Base-by-base conservation (phyloP, 208 protist genomes). In the Angomonas desouzai region DNA sequence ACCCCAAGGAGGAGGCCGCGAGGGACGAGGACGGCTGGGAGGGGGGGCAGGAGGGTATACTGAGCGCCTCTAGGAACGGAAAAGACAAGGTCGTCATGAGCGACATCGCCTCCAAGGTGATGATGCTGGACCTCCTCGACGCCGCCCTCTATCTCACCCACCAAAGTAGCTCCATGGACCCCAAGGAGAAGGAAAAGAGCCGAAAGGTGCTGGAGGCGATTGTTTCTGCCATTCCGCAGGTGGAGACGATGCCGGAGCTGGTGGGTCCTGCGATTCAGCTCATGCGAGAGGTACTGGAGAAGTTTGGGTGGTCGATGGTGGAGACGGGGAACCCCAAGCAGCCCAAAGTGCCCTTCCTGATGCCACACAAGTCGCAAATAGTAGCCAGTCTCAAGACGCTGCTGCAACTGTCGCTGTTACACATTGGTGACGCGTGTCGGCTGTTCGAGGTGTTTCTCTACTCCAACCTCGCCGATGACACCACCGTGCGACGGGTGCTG, bases 201-300 rank as follows among this genome's bases (percentile, higher is more conserved):
- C 45, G 56, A 0, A 68, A 75, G 1, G 48, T 75, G 30, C 66
- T 85, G 59, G 59, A 77, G 20, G 58, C 86, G 25, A 68, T 81
- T 9, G 77, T 92, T 20, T 57, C 72, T 13, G 75, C 76, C 1
- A 74, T 74, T 29, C 75, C 79, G 56, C 66, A 85, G 16, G 82
- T 79, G 34, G 85, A 88, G 56, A 69, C 80, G 49, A 74, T 74
- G 53, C 85, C 85, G 25, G 71, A 76, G 55, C 72, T 89, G 47
- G 72, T 89, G 34, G 53, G 65, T 18, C 64, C 81, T 1, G 77
- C 82, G 0, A 70, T 71, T 11, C 61, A 77, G 25, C 68, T 84
- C 22, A 69, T 88, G 16, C 72, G 62, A 11, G 58, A 67, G 23
- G 62, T 79, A 20, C 40, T 83, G 32, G 55, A 55, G 7, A 48